Base-by-base conservation (phyloP, 306 rosid genomes). In the Cicer pinnatifidum region DNA sequence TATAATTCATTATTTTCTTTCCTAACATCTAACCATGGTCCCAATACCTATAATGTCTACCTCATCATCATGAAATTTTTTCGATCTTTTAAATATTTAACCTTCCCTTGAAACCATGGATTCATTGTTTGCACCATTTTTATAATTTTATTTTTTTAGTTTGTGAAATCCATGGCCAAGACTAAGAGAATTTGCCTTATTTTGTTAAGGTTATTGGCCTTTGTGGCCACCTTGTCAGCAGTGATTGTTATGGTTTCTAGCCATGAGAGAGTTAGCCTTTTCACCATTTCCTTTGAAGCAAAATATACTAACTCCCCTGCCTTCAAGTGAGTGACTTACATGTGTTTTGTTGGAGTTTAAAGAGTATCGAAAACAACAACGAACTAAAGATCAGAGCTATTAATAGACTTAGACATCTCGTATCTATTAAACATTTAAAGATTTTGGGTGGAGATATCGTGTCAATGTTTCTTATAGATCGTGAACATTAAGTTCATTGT, bases 191-290 rank as follows among this genome's bases (percentile, higher is more conserved):
- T 90, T 7, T 75, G 81, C 77, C 83, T 63, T 47, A 83, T 92
- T 39, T 60, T 84, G 43, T 15, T 86, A 15, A 85, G 97, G 89
- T 78, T 90, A 35, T 17, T 85, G 76, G 98, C 95, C 15, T 79
- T 88, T 5, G 89, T 64, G 0, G 88, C 98, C 7, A 92, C 98
- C 44, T 71, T 92, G 78, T 73, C 89, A 5, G 87, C 91, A 0
- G 87, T 85, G 35, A 67, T 92, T 78, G 88, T 90, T 52, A 92
- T 92, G 98, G 92, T 80, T 13, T 83, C 96, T 1, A 92, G 95
- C 82, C 98, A 79, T 67, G 79, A 90, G 80, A 86, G 33, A 48
- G 28, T 84, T 16, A 78, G 8, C 48, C 41, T 83, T 77, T 82
- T 83, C 2, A 7, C 81, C 3, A 1, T 90, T 1, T 78, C 91